These are phyloP conservation scores for Diplotaxis tenuifolia DNA, from an alignment of 345 rosid species.

Conservation along the genomic window DNA sequence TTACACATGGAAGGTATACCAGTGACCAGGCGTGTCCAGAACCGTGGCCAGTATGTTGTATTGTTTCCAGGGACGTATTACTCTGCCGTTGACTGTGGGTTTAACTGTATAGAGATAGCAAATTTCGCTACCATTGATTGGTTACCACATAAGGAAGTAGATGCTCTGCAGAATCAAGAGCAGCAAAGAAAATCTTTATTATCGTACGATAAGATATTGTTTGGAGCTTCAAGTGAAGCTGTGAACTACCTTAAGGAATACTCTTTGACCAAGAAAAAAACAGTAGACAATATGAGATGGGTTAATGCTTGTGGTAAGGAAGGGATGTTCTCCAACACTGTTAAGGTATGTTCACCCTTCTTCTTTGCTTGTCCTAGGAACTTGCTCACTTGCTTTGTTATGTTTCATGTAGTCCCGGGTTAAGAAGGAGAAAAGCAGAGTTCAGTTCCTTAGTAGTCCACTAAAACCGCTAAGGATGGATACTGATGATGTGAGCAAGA, in stretches of 20 bases:
- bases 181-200: conserved; percentile 45
- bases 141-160: conserved; percentile 64
- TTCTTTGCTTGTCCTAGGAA: not conserved
- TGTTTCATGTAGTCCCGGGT: conserved; percentile 50
- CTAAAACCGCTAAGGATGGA: conserved; percentile 48
- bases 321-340: conserved; percentile 53
- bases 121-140: conserved; percentile 74
- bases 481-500: conserved; percentile 47
- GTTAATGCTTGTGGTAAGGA: conserved; percentile 49
- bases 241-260: conserved; percentile 59
- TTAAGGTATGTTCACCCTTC: conserved; percentile 46
- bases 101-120: conserved; percentile 60
- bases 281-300: conserved; percentile 47
- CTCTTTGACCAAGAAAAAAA: conserved; percentile 40
- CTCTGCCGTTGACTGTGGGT: conserved; percentile 67
- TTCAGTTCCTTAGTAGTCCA: conserved; percentile 46
- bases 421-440: conserved; percentile 46
- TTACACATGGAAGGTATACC: conserved; percentile 60
- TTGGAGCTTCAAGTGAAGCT: conserved; percentile 59
- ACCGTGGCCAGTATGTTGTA: conserved; percentile 71
- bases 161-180: conserved; percentile 52
- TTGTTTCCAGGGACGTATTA: conserved; percentile 60
- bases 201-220: conserved; percentile 64
- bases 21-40: conserved; percentile 57
- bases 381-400: conserved; percentile 8